These are phyloP conservation scores for Caloboletus inedulis DNA, from an alignment of 1,284 basidiomycete genomes.

Conservation along the genomic window DNA sequence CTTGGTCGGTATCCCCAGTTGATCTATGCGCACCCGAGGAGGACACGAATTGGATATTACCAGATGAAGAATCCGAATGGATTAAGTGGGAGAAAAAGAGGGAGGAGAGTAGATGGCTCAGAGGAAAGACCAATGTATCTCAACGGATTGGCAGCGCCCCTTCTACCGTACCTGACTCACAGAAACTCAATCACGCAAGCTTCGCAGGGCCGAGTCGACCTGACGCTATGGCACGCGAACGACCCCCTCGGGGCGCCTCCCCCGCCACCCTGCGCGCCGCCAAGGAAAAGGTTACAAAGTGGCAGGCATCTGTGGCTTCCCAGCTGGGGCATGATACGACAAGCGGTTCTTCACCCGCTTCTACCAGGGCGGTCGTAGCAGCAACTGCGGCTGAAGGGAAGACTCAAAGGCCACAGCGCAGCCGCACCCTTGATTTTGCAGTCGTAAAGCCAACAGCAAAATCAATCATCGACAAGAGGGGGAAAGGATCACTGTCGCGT, in stretches of 20 bases:
- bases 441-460: constrained; percentile 30
- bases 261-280: constrained; percentile 22
- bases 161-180: constrained; percentile 9
- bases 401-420: constrained; percentile 8
- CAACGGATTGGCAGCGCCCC: constrained; percentile 7
- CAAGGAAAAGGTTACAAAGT: constrained; percentile 32
- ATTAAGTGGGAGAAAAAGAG: constrained; percentile 33
- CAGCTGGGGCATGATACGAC: constrained; percentile 5
- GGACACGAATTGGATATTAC: constrained; percentile 31
- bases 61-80: constrained; percentile 35
- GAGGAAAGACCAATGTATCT: constrained; percentile 17
- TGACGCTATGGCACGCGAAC: background rate
- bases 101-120: constrained; percentile 20
- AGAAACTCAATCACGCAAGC: constrained; percentile 2
- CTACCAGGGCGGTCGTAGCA: background rate
- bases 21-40: constrained; percentile 8
- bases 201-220: background rate
- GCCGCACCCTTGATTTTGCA: constrained; percentile 28
- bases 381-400: constrained; percentile 4
- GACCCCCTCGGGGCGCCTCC: constrained; percentile 12
- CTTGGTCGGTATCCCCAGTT: constrained; percentile 9
- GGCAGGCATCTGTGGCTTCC: constrained; percentile 29
- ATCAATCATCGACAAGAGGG: constrained; percentile 16
- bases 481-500: constrained; percentile 9
- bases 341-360: constrained; percentile 1